Base-by-base conservation (phyloP, 2,329 filamentous ascomycete species). In the Fusarium mexicanum region DNA sequence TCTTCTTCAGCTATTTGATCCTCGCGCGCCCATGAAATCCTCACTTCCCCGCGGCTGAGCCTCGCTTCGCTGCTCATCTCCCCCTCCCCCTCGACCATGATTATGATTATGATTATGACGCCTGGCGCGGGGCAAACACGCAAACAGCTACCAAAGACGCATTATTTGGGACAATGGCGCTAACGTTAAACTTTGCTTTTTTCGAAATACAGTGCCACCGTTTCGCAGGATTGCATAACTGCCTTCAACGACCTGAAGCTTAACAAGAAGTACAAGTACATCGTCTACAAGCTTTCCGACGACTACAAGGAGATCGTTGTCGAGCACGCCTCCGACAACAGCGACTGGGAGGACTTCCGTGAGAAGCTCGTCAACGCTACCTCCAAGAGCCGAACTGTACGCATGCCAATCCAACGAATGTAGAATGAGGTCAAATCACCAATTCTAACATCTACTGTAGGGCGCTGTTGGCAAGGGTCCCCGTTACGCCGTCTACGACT, bases 261-360 rank as follows among this genome's bases (percentile, higher is more conserved):
- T 78, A 88, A 85, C 85, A 95, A 95, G 86, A 91, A 90, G 87
- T 88, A 91, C 87, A 95, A 94, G 86, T 97, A 90, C 89, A 92
- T 96, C 86, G 91, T 96, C 88, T 96, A 90, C 91, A 94, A 95
- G 89, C 91, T 96, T 82, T 92, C 91, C 76, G 93, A 95, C 85
- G 89, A 95, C 87, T 91, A 91, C 89, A 94, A 92, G 85, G 85
- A 94, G 85, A 94, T 96, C 82, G 91, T 93, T 68, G 90, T 96
- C 79, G 93, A 96, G 85, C 91, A 94, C 83, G 88, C 90, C 62
- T 93, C 91, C 67, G 85, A 85, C 71, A 87, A 91, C 78, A 85
- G 85, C 76, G 90, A 95, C 84, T 96, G 90, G 87, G 90, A 92
- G 67, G 84, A 80, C 75, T 94, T 95, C 89, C 92, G 93, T 79